phyloP scores from a whole-genome alignment of 2,329 filamentous ascomycete species.

The Colletotrichum salicis region DNA sequence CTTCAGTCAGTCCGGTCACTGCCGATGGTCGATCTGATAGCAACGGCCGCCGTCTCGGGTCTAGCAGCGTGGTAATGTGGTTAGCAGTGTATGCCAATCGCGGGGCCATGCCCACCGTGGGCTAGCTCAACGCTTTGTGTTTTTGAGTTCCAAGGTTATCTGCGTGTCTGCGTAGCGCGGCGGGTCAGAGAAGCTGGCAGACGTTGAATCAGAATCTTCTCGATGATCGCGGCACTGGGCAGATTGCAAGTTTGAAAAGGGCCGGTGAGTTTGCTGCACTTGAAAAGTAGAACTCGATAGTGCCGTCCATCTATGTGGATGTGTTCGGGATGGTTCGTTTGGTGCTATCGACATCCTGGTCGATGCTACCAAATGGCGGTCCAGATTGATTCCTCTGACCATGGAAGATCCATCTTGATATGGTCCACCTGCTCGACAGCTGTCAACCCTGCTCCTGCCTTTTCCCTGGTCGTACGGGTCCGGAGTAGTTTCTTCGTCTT shows the following conservation, averaged over 20 bases:
- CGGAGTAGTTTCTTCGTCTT: neutral
- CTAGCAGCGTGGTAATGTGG: neutral
- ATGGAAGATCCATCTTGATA: neutral
- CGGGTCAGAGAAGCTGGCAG: neutral
- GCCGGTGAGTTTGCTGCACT: neutral
- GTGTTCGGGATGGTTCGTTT: neutral
- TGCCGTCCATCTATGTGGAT: neutral
- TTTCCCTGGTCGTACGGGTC: neutral
- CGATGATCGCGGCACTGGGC: neutral
- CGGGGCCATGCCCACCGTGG: neutral
- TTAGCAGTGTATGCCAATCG: neutral
- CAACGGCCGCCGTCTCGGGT: constrained; percentile 5
- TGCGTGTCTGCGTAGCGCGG: neutral
- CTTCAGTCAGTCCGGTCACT: neutral
- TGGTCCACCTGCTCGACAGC: neutral
- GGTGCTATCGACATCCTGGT: neutral
- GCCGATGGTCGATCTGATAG: neutral
- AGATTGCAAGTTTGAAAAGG: neutral
- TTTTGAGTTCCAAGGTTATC: neutral
- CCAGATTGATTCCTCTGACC: neutral
- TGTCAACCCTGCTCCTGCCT: constrained; percentile 3
- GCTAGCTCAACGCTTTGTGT: neutral
- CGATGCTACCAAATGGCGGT: constrained; percentile 7
- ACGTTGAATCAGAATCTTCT: neutral
- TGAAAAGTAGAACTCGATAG: neutral